A percentile compares a stretch with the other conserved stretches of the same genome.
These are phyloP conservation scores for Boletus pseudopeckii DNA, from an alignment of 768 basidiomycete genomes.

Conservation along the genomic window DNA sequence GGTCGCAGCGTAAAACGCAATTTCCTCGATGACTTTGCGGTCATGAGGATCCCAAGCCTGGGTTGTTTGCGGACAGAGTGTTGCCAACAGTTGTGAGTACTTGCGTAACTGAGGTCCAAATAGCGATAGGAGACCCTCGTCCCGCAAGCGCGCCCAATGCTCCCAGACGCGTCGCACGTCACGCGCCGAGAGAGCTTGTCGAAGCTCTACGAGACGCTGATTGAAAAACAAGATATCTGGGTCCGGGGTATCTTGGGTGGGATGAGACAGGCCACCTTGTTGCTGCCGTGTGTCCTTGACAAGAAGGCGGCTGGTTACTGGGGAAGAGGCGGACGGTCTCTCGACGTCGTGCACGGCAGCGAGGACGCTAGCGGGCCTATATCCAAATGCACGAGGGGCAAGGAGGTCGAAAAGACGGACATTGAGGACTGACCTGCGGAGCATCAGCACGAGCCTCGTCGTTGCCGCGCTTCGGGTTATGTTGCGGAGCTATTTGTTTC, in stretches of 20 bases:
- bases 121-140: slow-evolving; percentile 41
- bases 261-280: slow-evolving; percentile 5
- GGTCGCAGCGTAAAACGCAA: slow-evolving; percentile 49
- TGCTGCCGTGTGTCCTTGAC: slow-evolving; percentile 10
- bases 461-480: background rate
- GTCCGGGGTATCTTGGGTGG: slow-evolving; percentile 21
- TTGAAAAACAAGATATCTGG: slow-evolving; percentile 36
- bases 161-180: slow-evolving; percentile 31
- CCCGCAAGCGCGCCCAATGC: slow-evolving; percentile 44
- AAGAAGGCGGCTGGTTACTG: background rate
- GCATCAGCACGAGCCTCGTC: slow-evolving; percentile 12
- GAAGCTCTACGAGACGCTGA: slow-evolving; percentile 36
- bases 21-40: slow-evolving; percentile 37
- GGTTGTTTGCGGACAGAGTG: slow-evolving; percentile 22
- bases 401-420: slow-evolving; percentile 42
- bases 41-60: slow-evolving; percentile 28
- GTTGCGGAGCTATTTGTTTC: slow-evolving; percentile 2
- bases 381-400: slow-evolving; percentile 32
- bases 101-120: slow-evolving; percentile 43
- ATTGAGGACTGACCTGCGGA: slow-evolving; percentile 24
- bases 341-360: slow-evolving; percentile 6
- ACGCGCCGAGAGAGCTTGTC: slow-evolving; percentile 33
- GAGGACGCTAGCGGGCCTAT: slow-evolving; percentile 20
- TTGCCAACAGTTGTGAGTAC: slow-evolving; percentile 37
- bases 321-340: background rate